Evolutionary conservation across 208 protist species (phyloP), one percentile per base, ranked within the genome.

Genomic region (Porcisia deanei): DNA sequence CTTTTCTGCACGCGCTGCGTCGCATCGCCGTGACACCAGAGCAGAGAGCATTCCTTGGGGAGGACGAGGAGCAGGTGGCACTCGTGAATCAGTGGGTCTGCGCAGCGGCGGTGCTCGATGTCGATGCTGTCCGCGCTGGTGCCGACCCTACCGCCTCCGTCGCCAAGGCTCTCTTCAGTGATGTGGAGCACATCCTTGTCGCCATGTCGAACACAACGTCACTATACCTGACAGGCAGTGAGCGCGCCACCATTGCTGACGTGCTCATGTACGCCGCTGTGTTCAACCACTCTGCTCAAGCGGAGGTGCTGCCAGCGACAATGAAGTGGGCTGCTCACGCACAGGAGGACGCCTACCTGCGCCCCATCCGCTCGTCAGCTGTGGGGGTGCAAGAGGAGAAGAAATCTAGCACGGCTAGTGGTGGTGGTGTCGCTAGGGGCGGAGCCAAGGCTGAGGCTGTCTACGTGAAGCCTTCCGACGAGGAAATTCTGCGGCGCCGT

Each of bases 401-500:
- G 1, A 80, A 61, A 30, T 49, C 64, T 47, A 39, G 43, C 53
- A 78, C 39, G 34, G 75, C 22, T 45, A 2, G 60, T 16, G 61
- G 43, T 34, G 47, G 47, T 52, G 10, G 47, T 52, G 45, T 25
- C 1, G 60, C 65, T 14, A 45, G 60, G 37, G 54, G 22, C 4
- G 49, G 4, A 1, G 43, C 52, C 12, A 87, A 78, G 74, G 55
- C 69, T 22, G 78, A 83, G 5, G 68, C 73, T 3, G 67, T 83
- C 1, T 93, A 86, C 60, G 88, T 88, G 60, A 96, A 92, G 80
- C 91, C 91, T 7, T 92, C 89, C 39, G 88, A 88, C 61, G 91
- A 96, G 76, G 89, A 93, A 71, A 96, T 96, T 57, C 30, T 87
- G 47, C 88, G 88, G 18, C 91, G 91, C n/a, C 87, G 89, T 16